Base-by-base conservation (phyloP, 768 basidiomycete species). In the Boletellus ananiceps region DNA sequence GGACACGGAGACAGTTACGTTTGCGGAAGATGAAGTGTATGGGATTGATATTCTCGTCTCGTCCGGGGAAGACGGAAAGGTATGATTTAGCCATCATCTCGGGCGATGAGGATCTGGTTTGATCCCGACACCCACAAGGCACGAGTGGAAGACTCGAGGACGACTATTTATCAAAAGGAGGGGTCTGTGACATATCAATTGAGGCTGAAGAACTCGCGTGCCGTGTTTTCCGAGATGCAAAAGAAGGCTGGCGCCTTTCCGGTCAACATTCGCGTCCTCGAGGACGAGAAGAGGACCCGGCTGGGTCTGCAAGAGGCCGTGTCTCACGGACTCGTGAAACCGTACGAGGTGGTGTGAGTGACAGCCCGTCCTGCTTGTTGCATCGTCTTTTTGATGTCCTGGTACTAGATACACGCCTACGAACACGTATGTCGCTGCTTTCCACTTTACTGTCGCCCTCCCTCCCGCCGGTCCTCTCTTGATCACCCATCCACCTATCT, bases 221-320 rank as follows among this genome's bases (percentile, higher is more conserved):
- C 86, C n/a, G 86, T 95, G 36, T 98, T 97, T 74, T 88, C 89
- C 43, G 95, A 98, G 70, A 90, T 97, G 60, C 90, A 94, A 72
- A 94, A 93, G 78, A 98, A 97, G 71, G 91, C 96, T 36, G 95
- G 95, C 21, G 79, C 92, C 5, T 98, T 99, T 83, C 95, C 96
- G 31, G 97, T 99, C 79, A 97, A 94, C 61, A 80, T 99, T 55
- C 90, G 96, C 54, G 78, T 78, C 40, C 78, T 98, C 50, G 95
- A 95, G 56, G 95, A 98, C 63, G 95, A 98, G 78, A 94, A 94
- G 72, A 82, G 91, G 46, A 86, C 92, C 23, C 84, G 95, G 33
- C 86, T 98, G 78, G 96, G 95, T 57, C 79, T 98, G 31, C 86
- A 89, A 66, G 96, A 98, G 73, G 94, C 95, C 41, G 92, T 94